These are phyloP conservation scores for Sclerotinia subarctica DNA, from an alignment of 2,329 filamentous ascomycete genomes.

Conservation along the genomic window DNA sequence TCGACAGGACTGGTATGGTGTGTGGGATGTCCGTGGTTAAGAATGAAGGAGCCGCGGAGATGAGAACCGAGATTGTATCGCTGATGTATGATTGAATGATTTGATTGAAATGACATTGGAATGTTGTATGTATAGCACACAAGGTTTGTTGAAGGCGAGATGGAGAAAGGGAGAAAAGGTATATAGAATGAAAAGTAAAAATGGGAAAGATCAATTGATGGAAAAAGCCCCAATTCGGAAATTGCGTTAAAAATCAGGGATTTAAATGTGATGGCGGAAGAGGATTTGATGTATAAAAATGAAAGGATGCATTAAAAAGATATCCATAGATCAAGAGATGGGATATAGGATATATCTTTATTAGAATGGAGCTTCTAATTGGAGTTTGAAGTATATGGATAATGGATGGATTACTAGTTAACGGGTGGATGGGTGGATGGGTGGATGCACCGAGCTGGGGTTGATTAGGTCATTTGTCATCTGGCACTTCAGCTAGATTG, in stretches of 20 bases:
- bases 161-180: neutral
- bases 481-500: neutral
- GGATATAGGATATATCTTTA: neutral
- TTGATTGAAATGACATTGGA: neutral
- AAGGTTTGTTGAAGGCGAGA: neutral
- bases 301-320: neutral
- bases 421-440: slow-evolving; percentile 8
- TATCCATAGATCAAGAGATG: neutral
- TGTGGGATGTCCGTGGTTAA: neutral
- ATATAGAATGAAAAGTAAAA: neutral
- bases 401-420: neutral
- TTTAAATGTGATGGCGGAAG: neutral
- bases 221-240: slow-evolving; percentile 1
- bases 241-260: neutral
- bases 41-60: neutral
- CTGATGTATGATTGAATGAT: neutral
- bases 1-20: neutral
- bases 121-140: neutral
- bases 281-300: neutral
- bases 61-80: neutral
- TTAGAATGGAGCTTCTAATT: neutral
- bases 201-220: slow-evolving; percentile 2
- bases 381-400: neutral
- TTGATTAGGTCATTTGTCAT: neutral
- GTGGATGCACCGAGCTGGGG: slow-evolving; percentile 17